Percentiles rank a stretch among this genome's conserved stretches.
phyloP scores from a whole-genome alignment of 2,329 filamentous ascomycete genomes.

The Hymenoscyphus fraxineus region DNA sequence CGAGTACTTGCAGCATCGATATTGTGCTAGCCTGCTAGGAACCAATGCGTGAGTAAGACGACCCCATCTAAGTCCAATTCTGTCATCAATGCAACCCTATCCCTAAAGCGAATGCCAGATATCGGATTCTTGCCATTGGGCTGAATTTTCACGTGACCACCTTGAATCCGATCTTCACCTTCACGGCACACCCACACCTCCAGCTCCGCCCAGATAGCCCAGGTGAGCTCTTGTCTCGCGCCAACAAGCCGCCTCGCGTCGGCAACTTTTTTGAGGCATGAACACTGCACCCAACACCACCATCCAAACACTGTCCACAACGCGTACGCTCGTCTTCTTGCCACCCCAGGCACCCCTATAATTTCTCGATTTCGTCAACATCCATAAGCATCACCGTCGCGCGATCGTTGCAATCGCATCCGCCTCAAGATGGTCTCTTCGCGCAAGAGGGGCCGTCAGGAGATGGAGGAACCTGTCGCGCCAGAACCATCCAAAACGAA shows the following conservation, averaged over 20 bases:
- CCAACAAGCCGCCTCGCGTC: not conserved
- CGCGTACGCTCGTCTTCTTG: not conserved
- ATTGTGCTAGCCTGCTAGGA: no score
- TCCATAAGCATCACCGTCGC: not conserved
- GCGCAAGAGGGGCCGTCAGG: constrained; percentile 47
- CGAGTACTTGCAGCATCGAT: no score
- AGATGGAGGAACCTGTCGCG: constrained; percentile 37
- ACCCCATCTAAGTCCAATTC: no score
- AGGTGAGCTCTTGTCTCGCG: not conserved
- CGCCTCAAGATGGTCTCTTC: constrained; percentile 41
- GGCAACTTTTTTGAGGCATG: not conserved
- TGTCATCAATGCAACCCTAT: no score
- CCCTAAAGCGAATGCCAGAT: no score
- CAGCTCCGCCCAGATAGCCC: not conserved
- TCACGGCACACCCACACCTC: not conserved
- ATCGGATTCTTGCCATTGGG: no score
- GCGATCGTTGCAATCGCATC: constrained; percentile 7
- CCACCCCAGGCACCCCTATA: not conserved
- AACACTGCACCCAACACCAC: not conserved
- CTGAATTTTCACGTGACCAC: not conserved
- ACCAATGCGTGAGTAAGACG: no score
- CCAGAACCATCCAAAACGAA: constrained; percentile 22
- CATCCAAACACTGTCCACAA: not conserved
- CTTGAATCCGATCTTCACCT: not conserved
- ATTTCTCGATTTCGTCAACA: not conserved